Evolutionary conservation across 345 rosid species (phyloP).

Genomic region (Sonneratia alba): DNA sequence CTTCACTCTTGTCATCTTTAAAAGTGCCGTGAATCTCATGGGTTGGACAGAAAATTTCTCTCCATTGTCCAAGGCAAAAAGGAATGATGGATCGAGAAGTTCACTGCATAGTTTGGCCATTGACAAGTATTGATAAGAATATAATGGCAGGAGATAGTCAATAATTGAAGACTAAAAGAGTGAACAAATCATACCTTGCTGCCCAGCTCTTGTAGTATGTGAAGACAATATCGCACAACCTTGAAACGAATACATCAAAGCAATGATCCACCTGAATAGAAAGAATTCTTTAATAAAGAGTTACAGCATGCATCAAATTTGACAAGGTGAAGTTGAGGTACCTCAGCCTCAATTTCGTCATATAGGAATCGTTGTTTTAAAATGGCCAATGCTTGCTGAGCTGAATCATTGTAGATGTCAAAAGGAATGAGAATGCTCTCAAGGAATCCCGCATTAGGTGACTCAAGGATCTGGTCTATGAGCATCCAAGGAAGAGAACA

Average conservation of each 20-base stretch:
- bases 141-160: not conserved
- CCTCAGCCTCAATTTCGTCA: slow-evolving; percentile 99
- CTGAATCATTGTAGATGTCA: slow-evolving; percentile 96
- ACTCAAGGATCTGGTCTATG: slow-evolving; percentile 78
- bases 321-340: slow-evolving; percentile 13
- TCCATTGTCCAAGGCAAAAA: slow-evolving; percentile 87
- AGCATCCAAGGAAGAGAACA: slow-evolving; percentile 99
- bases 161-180: not conserved
- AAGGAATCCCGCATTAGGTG: slow-evolving; percentile 71
- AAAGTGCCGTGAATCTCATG: slow-evolving; percentile 72
- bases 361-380: slow-evolving; percentile 92
- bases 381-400: slow-evolving; percentile 86
- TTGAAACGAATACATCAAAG: slow-evolving; percentile 87
- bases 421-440: slow-evolving; percentile 90
- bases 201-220: slow-evolving; percentile 98
- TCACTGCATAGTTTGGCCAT: slow-evolving; percentile 44
- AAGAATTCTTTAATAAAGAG: not conserved
- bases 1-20: slow-evolving; percentile 94
- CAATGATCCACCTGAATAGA: slow-evolving; percentile 84
- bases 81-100: slow-evolving; percentile 95
- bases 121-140: slow-evolving; percentile 11
- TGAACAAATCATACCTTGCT: slow-evolving; percentile 48
- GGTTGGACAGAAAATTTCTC: slow-evolving; percentile 83
- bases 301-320: not conserved
- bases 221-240: slow-evolving; percentile 72